These are phyloP conservation scores for Cylindrodendrum hubeiense DNA, from an alignment of 2,329 filamentous ascomycete genomes.

Conservation along the genomic window DNA sequence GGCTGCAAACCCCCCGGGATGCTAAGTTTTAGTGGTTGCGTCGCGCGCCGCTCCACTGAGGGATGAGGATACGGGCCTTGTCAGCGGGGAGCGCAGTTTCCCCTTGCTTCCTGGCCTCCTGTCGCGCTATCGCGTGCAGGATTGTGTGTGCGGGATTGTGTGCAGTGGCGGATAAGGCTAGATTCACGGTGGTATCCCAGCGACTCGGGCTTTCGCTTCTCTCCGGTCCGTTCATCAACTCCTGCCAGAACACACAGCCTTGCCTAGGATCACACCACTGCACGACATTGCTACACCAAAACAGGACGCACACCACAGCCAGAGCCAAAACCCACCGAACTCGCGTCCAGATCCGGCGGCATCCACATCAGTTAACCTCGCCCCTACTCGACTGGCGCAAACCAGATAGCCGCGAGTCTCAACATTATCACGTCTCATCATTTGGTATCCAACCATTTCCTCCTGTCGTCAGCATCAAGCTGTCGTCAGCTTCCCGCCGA, in stretches of 20 bases:
- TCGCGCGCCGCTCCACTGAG: slow-evolving; percentile 1
- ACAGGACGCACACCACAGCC: not conserved
- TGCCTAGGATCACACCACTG: slow-evolving; percentile 4
- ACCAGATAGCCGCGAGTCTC: not conserved
- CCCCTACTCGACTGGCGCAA: not conserved
- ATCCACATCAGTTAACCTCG: slow-evolving; percentile 4
- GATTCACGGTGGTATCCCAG: not conserved
- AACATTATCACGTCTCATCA: not conserved
- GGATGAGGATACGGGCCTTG: too few species aligned
- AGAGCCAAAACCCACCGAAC: not conserved
- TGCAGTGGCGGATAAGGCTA: not conserved
- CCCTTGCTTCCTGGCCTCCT: not conserved
- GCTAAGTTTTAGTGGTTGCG: slow-evolving; percentile 15
- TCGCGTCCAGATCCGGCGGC: not conserved
- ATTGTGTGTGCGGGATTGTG: not conserved
- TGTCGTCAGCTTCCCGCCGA: slow-evolving; percentile 7
- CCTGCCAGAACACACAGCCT: not conserved
- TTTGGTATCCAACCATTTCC: not conserved
- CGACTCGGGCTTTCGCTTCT: not conserved
- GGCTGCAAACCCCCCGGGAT: not conserved
- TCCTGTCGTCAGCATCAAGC: not conserved
- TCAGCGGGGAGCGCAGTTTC: too few species aligned
- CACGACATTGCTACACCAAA: not conserved
- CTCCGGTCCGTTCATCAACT: not conserved
- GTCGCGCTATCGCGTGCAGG: not conserved